phyloP scores from a whole-genome alignment of 257 asterid species.

The Capsicum pubescens region DNA sequence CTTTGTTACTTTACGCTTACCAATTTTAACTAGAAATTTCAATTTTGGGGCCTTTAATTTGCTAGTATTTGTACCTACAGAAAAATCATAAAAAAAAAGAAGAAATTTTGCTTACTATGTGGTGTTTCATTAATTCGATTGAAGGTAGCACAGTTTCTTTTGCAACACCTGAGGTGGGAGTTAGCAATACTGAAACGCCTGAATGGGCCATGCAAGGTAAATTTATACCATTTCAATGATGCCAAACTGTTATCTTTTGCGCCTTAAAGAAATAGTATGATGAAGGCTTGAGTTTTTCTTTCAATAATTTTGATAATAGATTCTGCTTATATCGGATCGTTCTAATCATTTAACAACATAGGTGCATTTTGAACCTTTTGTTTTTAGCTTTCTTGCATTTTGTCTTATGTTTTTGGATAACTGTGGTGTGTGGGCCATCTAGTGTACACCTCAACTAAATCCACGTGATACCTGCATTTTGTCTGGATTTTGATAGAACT shows the following conservation, averaged over 20 bases:
- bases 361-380: neutral
- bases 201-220: conserved; percentile 98
- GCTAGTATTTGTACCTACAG: neutral
- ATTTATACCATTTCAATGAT: neutral
- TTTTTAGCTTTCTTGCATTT: neutral
- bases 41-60: conserved; percentile 13
- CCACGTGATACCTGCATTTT: neutral
- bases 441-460: neutral
- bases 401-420: neutral
- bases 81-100: neutral
- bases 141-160: conserved; percentile 55
- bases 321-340: conserved; percentile 13
- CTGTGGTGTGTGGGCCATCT: neutral
- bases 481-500: neutral
- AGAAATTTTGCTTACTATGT: neutral
- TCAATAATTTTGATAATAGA: neutral
- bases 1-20: conserved; percentile 5
- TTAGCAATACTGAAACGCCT: conserved; percentile 58
- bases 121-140: conserved; percentile 29
- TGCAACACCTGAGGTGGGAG: conserved; percentile 75
- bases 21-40: neutral
- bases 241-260: neutral
- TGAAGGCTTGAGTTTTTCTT: neutral
- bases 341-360: neutral
- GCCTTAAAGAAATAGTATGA: conserved; percentile 5